Conservation (phyloP, 2,329 filamentous ascomycete genomes). For the Didymosphaeria variabile region DNA sequence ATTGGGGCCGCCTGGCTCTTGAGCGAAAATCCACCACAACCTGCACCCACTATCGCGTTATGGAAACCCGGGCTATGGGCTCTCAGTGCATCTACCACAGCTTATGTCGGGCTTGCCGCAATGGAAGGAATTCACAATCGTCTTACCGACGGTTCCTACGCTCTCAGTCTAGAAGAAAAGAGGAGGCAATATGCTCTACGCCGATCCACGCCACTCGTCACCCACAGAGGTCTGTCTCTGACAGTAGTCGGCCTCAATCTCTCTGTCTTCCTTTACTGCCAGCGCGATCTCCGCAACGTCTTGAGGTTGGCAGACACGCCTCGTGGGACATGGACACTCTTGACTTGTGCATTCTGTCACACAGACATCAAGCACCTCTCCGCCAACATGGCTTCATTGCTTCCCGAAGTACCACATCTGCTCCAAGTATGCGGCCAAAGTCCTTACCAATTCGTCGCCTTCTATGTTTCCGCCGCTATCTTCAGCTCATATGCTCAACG, state of each 20-base stretch:
- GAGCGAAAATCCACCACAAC: not conserved
- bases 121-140: slow-evolving; percentile 11
- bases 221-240: not conserved
- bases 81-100: slow-evolving; percentile 2
- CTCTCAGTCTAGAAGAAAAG: not conserved
- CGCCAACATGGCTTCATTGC: slow-evolving; percentile 1
- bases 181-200: not conserved
- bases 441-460: slow-evolving; percentile 13
- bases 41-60: not conserved
- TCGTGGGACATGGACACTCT: not conserved
- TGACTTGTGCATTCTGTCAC: slow-evolving; percentile 10
- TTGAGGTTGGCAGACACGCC: not conserved
- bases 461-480: slow-evolving; percentile 3
- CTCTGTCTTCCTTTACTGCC: not conserved
- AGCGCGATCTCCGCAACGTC: not conserved
- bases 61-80: slow-evolving; percentile 11
- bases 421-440: slow-evolving; percentile 11
- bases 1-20: not conserved
- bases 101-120: slow-evolving; percentile 8
- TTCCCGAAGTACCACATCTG: not conserved
- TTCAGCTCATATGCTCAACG: slow-evolving; percentile 13
- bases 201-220: not conserved
- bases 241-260: slow-evolving; percentile 9
- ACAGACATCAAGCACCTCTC: not conserved
- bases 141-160: not conserved